Base-by-base conservation (phyloP, 768 basidiomycete genomes). In the Termitomyces sp. region DNA sequence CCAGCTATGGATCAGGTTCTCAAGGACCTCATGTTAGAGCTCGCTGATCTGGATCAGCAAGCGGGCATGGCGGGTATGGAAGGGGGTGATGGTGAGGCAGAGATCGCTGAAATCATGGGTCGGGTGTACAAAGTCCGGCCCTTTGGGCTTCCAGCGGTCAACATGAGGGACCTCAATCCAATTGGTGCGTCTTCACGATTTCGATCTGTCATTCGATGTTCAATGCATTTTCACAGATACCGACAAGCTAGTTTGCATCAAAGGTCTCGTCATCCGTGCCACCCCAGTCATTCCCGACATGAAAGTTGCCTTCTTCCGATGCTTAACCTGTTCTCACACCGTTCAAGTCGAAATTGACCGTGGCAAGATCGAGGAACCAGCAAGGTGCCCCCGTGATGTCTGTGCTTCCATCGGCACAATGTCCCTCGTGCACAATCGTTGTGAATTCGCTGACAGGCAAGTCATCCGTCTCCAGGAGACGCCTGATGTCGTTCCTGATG, bases 241-340 rank as follows among this genome's bases (percentile, higher is more conserved):
- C 62, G 97, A 99, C 79, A 97, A 98, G 70, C 85, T 99, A 19
- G 90, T 97, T 19, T 87, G 84, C 54, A 88, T 99, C 74, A 97
- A 96, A 68, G 97, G 97, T 55, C 84, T 99, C 7, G 93, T 98
- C 64, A 98, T 99, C 58, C 89, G 97, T 22, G 91, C 95, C 0
- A 98, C 97, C 0, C 93, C 96, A 11, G 90, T 99, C 64, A 98
- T 98, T 56, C 97, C 97, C 3, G 97, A 99, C 71, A 98, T 99
- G 97, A 95, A 96, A 72, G 84, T 85, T 60, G 97, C 96, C 21
- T 98, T 99, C 77, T 99, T 99, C 82, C 90, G 95, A 53, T 99
- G 97, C 72, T 77, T 92, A 26, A 89, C 88, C 37, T 99, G 97
- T 69, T 88, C 88, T 40, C 97, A 98, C 70, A 98, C 97, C n/a